Evolutionary conservation across 495 filamentous ascomycete species (phyloP), one percentile per base, ranked within the genome.

Genomic region (Hyaloscypha hepaticicola): DNA sequence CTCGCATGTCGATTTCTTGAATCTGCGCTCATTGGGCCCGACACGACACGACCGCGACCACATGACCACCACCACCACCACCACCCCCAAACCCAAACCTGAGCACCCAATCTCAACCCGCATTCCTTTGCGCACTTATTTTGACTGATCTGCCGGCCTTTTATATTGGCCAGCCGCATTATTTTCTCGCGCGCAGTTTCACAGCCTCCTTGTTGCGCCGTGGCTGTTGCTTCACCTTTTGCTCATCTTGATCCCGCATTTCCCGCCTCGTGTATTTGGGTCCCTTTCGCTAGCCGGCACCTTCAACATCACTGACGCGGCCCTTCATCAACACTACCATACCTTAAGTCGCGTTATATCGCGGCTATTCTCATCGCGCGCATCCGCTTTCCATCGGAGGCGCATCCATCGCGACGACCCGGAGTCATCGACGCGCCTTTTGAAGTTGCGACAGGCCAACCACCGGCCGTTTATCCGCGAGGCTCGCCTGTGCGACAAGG

Each of bases 221-320:
- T 38, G 14, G 29, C 21, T 21, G 56, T 38, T 58, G 56, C 6
- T 45, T 11, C 33, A 14, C 16, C 56, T 16, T 5, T 45, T 19
- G 38, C n/a, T n/a, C n/a, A 45, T 45, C 14, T 45, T 45, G 14
- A 16, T 1, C 25, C 50, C 21, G 25, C 49, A 25, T 45, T 26
- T 58, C 63, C 45, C 55, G 38, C 26, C 26, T 65, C 48, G 55
- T 51, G 63, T 58, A 63, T 60, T 55, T 66, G 58, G 63, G 63
- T 48, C 63, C 21, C 57, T 66, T 66, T 66, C 45, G 49, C 57
- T 66, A 66, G 57, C 14, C 48, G 58, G 38, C 49, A 45, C 63
- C 57, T 60, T 28, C 56, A 58, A 50, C 33, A 31, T 26, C 53
- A 28, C 51, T 16, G 48, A 63, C 61, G 55, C 63, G 56, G 5